Base-by-base conservation (phyloP, 192 early-diverging fungal species). In the Podila epicladia region DNA sequence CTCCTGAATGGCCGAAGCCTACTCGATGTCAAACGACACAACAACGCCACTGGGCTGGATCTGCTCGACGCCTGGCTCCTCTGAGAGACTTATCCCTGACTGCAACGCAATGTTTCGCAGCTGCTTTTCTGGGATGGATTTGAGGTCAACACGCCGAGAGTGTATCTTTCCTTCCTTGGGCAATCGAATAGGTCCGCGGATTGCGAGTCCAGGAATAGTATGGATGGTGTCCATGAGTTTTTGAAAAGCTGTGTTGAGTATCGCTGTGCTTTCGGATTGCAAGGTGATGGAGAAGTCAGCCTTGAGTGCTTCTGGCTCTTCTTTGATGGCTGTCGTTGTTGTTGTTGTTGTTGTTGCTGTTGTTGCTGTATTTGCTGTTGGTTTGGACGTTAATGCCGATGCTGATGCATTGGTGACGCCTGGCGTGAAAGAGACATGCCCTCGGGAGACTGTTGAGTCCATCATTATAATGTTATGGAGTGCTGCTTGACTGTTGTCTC, bases 281-380 rank as follows among this genome's bases (percentile, higher is more conserved):
- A 72, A 35, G 4, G 77, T 80, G 24, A 80, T 73, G 41, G 77
- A 80, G 35, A 80, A 80, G 57, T 80, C 77, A 19, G 77, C 71
- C 41, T 65, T 80, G 20, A 61, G 53, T 5, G 19, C 48, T 26
- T 55, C 53, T 55, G 53, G 9, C n/a, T 9, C 24, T 26, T 26
- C 53, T 55, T 24, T 55, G 8, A 22, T 55, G 20, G 22, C 53
- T 19, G 6, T 20, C 22, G 22, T 3, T 55, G 20, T 53, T 53
- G 53, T 3, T 55, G 20, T 53, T 53, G n/a, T n/a, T n/a, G n/a
- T n/a, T 19, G 6, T 20, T 53, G 22, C 0, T 55, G 20, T 53
- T 53, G 53, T 3, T 55, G 20, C n/a, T 53, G 53, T 26, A 24
- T 55, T 24, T 55, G 50, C 2, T 24, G 20, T 55, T 0, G n/a